phyloP scores from a whole-genome alignment of 176 grass and related monocot genomes.

The Ananas comosus region DNA sequence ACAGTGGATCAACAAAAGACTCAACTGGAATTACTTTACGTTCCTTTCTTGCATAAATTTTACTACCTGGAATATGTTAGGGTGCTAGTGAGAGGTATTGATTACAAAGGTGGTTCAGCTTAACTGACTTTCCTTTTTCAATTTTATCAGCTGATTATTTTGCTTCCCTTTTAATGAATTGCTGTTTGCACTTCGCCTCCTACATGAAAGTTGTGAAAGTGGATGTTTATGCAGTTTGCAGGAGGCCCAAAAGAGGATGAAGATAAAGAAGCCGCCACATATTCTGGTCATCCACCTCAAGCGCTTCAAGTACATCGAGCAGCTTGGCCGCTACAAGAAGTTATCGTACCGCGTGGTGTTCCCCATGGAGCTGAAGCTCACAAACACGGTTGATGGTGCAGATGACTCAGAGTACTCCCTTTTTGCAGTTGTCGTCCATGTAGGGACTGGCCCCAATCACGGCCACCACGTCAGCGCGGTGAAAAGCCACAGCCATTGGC shows the following conservation, averaged over 20 bases:
- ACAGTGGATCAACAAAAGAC: no score
- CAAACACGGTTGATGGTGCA: constrained; percentile 58
- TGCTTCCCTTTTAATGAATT: no score
- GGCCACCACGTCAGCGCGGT: constrained; percentile 94
- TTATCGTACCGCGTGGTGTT: constrained; percentile 22
- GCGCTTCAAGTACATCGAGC: constrained; percentile 23
- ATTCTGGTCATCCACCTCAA: constrained; percentile 28
- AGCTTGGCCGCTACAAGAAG: constrained; percentile 23
- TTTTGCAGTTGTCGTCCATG: constrained; percentile 89
- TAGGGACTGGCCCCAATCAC: constrained; percentile 95
- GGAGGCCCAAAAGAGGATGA: constrained; percentile 30
- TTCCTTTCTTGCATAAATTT: no score
- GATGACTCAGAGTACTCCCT: constrained; percentile 78
- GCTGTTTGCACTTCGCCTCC: no score
- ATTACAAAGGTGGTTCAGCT: no score
- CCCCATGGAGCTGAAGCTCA: constrained; percentile 49
- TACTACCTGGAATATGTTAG: no score
- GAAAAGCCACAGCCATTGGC: constrained; percentile 94
- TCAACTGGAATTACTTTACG: no score
- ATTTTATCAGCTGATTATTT: no score
- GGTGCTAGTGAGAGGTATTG: no score
- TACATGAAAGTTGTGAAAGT: neutral
- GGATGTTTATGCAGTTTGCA: constrained; percentile 13
- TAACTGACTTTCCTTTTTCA: no score
- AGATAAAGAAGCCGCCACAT: constrained; percentile 28